Base-by-base conservation (phyloP, 192 early-diverging fungal species). In the Neocallimastix lanati region DNA sequence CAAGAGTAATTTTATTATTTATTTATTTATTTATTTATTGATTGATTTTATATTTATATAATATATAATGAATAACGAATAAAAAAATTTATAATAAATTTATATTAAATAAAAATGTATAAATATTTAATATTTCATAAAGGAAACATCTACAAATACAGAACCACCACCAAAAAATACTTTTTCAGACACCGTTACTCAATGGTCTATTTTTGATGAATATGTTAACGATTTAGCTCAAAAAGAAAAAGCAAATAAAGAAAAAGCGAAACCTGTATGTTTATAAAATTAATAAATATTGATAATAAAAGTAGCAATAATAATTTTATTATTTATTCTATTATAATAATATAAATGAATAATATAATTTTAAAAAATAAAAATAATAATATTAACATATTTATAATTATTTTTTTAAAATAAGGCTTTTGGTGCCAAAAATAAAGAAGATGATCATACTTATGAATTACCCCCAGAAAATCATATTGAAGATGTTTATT, bases 141-240 rank as follows among this genome's bases (percentile, higher is more conserved):
- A 90, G 89, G 88, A 90, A 58, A 82, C 87, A 30, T 83, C 81
- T 18, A 90, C 90, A 13, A 91, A 91, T 82, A 91, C 90, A 15
- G 90, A 91, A 76, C 90, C 90, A 5, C 90, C 90, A 16, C 90
- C 90, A 36, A 83, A 85, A 76, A 81, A 86, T 15, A 84, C 85
- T 28, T 87, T 88, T 79, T 83, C 82, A 78, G 77, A 84, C 36
- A 88, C 87, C 0, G 90, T 91, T 76, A 91, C 86, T 80, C 90
- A 91, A 82, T 91, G 87, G 87, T 82, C 88, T 15, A 91, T 91
- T 50, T 91, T 80, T 81, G 90, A 91, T 81, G 89, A 86, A 13
- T 91, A 91, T 79, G 82, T 88, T 81, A 88, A 91, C 79, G 90
- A 91, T 78, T 79, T 86, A 37, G 84, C 81, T 29, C 83, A 83